A percentile compares a stretch with the other conserved stretches of the same genome.
These are phyloP conservation scores for Polysphondylium violaceum DNA, from an alignment of 78 protist species.

Conservation along the genomic window DNA sequence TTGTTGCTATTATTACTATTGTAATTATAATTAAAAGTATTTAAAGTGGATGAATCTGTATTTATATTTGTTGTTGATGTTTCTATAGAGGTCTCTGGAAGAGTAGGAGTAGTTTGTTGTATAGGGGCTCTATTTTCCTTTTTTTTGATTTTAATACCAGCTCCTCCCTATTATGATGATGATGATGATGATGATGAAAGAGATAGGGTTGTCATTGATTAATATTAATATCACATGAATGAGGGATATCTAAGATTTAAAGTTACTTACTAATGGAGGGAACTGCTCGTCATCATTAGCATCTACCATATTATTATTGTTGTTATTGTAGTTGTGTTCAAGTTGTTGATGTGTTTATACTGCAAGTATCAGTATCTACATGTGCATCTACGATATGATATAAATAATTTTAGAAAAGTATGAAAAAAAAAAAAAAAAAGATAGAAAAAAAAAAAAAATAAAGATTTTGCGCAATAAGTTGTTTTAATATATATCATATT, in stretches of 20 bases:
- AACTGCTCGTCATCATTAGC: slow-evolving; percentile 16
- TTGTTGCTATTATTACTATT: neutral
- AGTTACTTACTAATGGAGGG: slow-evolving; percentile 16
- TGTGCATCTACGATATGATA: neutral
- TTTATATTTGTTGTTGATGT: no score
- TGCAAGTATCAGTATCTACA: no score
- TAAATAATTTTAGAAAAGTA: slow-evolving; percentile 5
- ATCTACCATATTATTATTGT: neutral
- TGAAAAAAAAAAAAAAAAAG: slow-evolving; percentile 12
- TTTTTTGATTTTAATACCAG: slow-evolving; percentile 11
- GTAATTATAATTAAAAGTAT: no score
- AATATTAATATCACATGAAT: neutral
- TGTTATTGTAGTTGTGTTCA: neutral
- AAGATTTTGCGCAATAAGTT: neutral
- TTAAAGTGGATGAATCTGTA: no score
- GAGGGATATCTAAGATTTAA: neutral
- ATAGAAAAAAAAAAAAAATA: neutral
- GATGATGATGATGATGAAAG: neutral
- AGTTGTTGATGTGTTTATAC: neutral
- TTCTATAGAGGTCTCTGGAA: neutral
- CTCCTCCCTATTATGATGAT: neutral
- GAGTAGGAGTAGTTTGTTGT: neutral
- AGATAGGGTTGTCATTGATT: no score
- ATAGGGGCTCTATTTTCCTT: neutral
- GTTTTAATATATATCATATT: no score